These are phyloP conservation scores for Diaporthe longicolla DNA, from an alignment of 2,329 filamentous ascomycete genomes.

Conservation along the genomic window DNA sequence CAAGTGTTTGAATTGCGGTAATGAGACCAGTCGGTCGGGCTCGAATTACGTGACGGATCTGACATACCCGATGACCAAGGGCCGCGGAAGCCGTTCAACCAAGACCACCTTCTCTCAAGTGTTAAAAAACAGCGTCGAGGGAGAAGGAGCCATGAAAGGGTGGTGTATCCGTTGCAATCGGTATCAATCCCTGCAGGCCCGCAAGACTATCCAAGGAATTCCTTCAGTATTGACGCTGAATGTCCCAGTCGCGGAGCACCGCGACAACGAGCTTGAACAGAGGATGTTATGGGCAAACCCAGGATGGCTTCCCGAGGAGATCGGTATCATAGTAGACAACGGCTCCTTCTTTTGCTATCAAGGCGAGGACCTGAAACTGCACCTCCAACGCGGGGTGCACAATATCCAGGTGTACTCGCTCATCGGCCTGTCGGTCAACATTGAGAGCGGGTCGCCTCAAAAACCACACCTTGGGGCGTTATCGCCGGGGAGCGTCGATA, in stretches of 20 bases:
- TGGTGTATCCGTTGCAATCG: conserved; percentile 94
- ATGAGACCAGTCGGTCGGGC: conserved; percentile 85
- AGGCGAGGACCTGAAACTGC: conserved; percentile 86
- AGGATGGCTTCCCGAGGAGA: conserved; percentile 93
- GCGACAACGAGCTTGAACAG: conserved; percentile 71
- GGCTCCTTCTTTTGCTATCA: conserved; percentile 97
- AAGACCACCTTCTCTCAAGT: conserved; percentile 87
- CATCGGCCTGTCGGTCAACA: conserved; percentile 89
- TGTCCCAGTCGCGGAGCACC: conserved; percentile 72
- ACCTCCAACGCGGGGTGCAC: conserved; percentile 83
- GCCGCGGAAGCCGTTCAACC: conserved; percentile 64
- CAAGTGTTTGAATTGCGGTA: conserved; percentile 87
- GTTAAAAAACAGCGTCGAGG: conserved; percentile 91
- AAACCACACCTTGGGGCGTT: conserved; percentile 93
- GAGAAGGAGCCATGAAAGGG: conserved; percentile 88
- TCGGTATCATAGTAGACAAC: conserved; percentile 90
- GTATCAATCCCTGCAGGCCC: conserved; percentile 88
- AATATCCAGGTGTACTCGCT: conserved; percentile 92
- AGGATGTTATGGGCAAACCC: conserved; percentile 89
- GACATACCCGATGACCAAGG: conserved; percentile 76
- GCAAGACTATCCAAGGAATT: conserved; percentile 85
- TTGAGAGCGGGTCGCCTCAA: conserved; percentile 87
- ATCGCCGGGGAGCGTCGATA: conserved; percentile 84
- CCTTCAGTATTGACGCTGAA: conserved; percentile 93
- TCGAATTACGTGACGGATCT: conserved; percentile 89